Percentiles rank a stretch among this genome's conserved stretches.
Evolutionary conservation across 768 basidiomycete species (phyloP).

Genomic region (Pulveroboletus sp.): DNA sequence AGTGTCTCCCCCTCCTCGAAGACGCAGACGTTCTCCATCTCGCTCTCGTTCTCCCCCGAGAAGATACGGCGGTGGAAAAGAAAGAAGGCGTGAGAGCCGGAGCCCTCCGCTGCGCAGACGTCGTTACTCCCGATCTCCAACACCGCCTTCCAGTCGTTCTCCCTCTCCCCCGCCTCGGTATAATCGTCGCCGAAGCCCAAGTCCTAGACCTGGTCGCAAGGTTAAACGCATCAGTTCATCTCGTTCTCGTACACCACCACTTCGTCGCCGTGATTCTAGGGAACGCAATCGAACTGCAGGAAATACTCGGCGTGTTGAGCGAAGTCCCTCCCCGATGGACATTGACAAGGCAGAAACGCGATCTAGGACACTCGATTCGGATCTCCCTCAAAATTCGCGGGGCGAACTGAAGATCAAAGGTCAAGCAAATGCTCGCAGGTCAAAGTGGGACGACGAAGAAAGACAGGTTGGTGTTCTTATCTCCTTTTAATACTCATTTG

Average conservation of each 20-base stretch:
- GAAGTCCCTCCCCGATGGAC: constrained; percentile 28
- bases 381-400: constrained; percentile 30
- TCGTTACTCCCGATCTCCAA: constrained; percentile 46
- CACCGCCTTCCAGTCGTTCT: constrained; percentile 47
- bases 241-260: constrained; percentile 34
- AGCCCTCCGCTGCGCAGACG: constrained; percentile 37
- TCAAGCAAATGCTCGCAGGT: constrained; percentile 55
- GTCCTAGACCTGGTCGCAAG: constrained; percentile 31
- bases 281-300: constrained; percentile 20
- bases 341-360: constrained; percentile 22
- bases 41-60: constrained; percentile 31
- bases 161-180: constrained; percentile 34
- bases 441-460: constrained; percentile 50
- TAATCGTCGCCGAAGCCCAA: constrained; percentile 45
- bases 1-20: constrained; percentile 40
- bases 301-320: constrained; percentile 21
- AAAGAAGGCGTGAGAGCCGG: constrained; percentile 29
- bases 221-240: constrained; percentile 29
- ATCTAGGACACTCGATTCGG: constrained; percentile 24
- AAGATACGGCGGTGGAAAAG: constrained; percentile 16
- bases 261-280: constrained; percentile 32
- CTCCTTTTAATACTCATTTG: not conserved
- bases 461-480: constrained; percentile 18
- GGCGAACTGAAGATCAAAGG: constrained; percentile 77
- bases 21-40: constrained; percentile 35